Base-by-base conservation (phyloP, 2,329 filamentous ascomycete species). In the Whalleya microplaca region DNA sequence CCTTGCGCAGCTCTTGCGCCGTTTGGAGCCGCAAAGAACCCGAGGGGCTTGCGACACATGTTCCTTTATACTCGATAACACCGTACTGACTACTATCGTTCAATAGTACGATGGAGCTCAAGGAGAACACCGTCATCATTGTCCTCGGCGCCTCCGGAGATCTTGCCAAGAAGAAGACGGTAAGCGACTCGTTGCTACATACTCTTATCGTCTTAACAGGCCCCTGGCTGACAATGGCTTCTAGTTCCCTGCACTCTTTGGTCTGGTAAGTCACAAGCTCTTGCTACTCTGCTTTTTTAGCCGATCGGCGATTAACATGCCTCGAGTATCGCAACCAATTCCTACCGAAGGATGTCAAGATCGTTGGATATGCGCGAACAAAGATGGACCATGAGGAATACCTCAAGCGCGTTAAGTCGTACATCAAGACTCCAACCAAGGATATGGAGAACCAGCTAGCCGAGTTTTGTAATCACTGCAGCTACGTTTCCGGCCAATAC, bases 141-240 rank as follows among this genome's bases (percentile, higher is more conserved):
- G 95, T 99, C 70, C 88, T 99, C 66, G 95, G 95, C 71, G 95
- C 95, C 65, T 99, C 95, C 51, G 95, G 95, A 71, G 95, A 99
- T 83, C 81, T 99, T 66, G 95, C 95, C 49, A 99, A 99, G 85
- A 99, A 99, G 89, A 99, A 99, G 88, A 99, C 95, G 45, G 92
- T 96, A 79, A 75, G 86, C 75, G 49, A 57, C 37, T 44, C 10
- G 61, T 48, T 55, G 29, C 23, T 45, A 32, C 40, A 41, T 37
- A 12, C 10, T 16, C 32, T 52, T 43, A 29, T n/a, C 27, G 46
- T 41, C 45, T 53, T 45, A 21, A 20, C 49, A 49, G 19, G 45
- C 41, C 59, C 56, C n/a, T 53, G 65, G 66, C 69, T 72, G 65
- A 76, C 67, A 62, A 61, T 41, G 50, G 57, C 57, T 41, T 41